A percentile compares a stretch with the other conserved stretches of the same genome.
Conservation (phyloP, 768 basidiomycete genomes). For the Lactarius sp. region DNA sequence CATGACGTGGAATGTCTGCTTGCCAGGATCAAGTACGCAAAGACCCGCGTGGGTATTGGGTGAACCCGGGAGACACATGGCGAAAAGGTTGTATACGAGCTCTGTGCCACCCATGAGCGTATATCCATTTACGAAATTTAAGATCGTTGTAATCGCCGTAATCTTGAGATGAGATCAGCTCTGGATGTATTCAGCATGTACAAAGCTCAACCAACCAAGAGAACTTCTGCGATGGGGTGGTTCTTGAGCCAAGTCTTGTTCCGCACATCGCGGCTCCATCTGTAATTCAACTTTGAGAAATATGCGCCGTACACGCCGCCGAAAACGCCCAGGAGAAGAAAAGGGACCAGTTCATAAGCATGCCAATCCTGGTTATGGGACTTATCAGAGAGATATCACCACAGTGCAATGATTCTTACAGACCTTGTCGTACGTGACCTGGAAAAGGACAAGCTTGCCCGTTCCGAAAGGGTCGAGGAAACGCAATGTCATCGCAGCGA, state of each 20-base stretch:
- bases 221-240: constrained; percentile 80
- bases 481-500: constrained; percentile 90
- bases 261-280: constrained; percentile 81
- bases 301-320: constrained; percentile 93
- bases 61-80: constrained; percentile 68
- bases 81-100: constrained; percentile 86
- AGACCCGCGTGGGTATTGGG: constrained; percentile 55
- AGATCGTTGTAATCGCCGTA: constrained; percentile 65
- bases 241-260: constrained; percentile 73
- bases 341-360: constrained; percentile 80
- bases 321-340: constrained; percentile 81
- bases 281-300: constrained; percentile 87
- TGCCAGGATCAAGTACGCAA: constrained; percentile 61
- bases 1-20: constrained; percentile 57
- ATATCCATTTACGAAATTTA: constrained; percentile 86
- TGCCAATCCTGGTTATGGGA: constrained; percentile 77
- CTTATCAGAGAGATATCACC: neutral
- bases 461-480: constrained; percentile 95
- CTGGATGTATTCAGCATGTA: neutral
- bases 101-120: constrained; percentile 95
- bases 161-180: constrained; percentile 44
- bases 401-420: neutral
- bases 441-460: constrained; percentile 88
- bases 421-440: constrained; percentile 85
- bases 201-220: constrained; percentile 50